Percentiles rank a stretch among this genome's conserved stretches.
phyloP scores from a whole-genome alignment of 345 rosid genomes.

The Durio zibethinus region DNA sequence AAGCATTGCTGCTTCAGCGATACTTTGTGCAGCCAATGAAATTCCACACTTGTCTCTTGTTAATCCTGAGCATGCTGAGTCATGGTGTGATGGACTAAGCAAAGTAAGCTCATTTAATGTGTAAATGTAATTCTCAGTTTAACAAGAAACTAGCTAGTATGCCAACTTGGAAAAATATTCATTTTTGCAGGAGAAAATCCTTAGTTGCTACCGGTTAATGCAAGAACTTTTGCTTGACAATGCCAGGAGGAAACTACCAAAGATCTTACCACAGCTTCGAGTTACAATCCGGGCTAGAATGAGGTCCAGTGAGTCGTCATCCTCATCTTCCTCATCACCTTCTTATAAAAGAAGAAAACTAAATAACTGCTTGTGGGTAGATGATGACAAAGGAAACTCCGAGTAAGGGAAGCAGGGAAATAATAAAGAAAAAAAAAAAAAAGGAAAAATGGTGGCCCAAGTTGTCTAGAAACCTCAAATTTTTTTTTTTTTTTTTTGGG shows the following conservation, averaged over 20 bases:
- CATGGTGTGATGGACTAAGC: slow-evolving; percentile 95
- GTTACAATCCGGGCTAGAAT: slow-evolving; percentile 57
- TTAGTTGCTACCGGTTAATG: slow-evolving; percentile 74
- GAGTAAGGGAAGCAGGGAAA: slow-evolving; percentile 27
- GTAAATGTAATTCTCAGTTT: neutral
- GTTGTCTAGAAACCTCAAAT: slow-evolving; percentile 40
- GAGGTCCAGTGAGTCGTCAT: slow-evolving; percentile 60
- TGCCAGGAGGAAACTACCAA: slow-evolving; percentile 44
- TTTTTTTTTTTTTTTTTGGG: neutral
- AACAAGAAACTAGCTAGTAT: neutral
- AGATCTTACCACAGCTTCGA: slow-evolving; percentile 55
- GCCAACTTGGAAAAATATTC: slow-evolving; percentile 4
- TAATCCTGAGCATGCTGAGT: slow-evolving; percentile 70
- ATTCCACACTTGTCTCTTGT: slow-evolving; percentile 68
- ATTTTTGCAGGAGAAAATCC: slow-evolving; percentile 69
- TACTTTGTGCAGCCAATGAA: slow-evolving; percentile 77
- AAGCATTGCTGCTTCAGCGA: slow-evolving; percentile 89
- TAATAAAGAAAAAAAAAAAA: neutral
- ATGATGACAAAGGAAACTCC: slow-evolving; percentile 59
- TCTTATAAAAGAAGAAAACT: slow-evolving; percentile 67
- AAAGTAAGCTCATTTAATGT: slow-evolving; percentile 46
- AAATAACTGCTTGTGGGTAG: slow-evolving; percentile 61
- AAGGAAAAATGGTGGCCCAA: slow-evolving; percentile 28
- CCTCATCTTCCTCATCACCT: slow-evolving; percentile 47
- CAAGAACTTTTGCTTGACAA: slow-evolving; percentile 53